Percentiles rank a stretch among this genome's conserved stretches.
Evolutionary conservation across 192 early-diverging fungal species (phyloP).

Genomic region (Umbelopsis sp.): DNA sequence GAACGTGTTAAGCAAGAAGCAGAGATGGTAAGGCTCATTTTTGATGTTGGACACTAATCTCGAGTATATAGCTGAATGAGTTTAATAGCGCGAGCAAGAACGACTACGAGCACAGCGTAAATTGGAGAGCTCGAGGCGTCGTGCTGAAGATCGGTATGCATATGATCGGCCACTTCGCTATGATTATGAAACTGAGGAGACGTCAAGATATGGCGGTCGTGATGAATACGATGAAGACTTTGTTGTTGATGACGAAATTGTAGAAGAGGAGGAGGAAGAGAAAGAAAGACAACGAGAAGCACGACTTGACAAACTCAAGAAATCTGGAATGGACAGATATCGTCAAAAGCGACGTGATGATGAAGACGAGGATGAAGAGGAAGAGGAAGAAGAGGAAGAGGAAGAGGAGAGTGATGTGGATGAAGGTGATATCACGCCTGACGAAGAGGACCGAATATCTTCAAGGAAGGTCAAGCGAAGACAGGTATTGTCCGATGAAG

Average conservation of each 20-base stretch:
- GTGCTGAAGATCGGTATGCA: conserved; percentile 26
- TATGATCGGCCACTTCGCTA: conserved; percentile 37
- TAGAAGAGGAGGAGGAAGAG: conserved; percentile 38
- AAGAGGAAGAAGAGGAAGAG: conserved; percentile 24
- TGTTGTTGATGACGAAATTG: conserved; percentile 59
- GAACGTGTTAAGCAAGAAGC: conserved; percentile 59
- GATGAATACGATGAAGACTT: conserved; percentile 53
- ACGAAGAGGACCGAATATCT: conserved; percentile 29
- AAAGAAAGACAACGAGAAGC: conserved; percentile 40
- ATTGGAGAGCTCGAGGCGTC: conserved; percentile 44
- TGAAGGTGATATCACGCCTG: conserved; percentile 29
- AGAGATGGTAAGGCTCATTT: conserved; percentile 50
- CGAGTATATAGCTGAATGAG: conserved; percentile 17
- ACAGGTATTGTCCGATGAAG: conserved; percentile 33
- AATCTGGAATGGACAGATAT: conserved; percentile 31
- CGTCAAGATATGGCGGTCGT: background rate
- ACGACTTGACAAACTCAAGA: conserved; percentile 30
- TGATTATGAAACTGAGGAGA: conserved; percentile 47
- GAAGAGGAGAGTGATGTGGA: conserved; percentile 26
- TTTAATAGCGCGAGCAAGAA: conserved; percentile 54
- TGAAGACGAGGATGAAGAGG: conserved; percentile 41
- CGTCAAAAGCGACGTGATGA: conserved; percentile 10
- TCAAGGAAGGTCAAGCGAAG: conserved; percentile 28
- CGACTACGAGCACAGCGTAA: conserved; percentile 56
- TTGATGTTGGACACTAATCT: background rate